Percentiles rank a stretch among this genome's conserved stretches.
Evolutionary conservation across 1,284 basidiomycete species (phyloP).

Genomic region (Tylopilus sp.): DNA sequence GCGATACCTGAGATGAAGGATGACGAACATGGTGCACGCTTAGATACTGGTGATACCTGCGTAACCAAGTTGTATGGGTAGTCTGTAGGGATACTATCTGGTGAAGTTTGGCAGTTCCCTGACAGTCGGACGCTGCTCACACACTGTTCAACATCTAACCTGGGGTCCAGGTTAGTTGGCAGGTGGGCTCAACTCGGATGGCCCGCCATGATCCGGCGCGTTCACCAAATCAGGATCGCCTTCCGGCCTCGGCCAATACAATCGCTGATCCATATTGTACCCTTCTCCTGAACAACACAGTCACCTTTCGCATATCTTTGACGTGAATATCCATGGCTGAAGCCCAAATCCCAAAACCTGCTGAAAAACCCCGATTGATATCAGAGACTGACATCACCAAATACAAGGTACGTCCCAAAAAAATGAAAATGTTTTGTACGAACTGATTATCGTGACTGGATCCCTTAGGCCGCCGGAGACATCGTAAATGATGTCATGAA

Average conservation of each 20-base stretch:
- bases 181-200: not conserved
- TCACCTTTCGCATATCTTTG: slow-evolving; percentile 3
- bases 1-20: slow-evolving; percentile 17
- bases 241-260: slow-evolving; percentile 4
- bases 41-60: slow-evolving; percentile 25
- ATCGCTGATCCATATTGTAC: slow-evolving; percentile 4
- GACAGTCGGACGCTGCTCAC: no score
- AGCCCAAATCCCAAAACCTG: slow-evolving; percentile 38
- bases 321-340: slow-evolving; percentile 50
- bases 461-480: slow-evolving; percentile 76
- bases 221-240: slow-evolving; percentile 28
- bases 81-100: slow-evolving; percentile 16
- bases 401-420: slow-evolving; percentile 59
- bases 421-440: not conserved
- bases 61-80: slow-evolving; percentile 29
- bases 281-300: slow-evolving; percentile 7
- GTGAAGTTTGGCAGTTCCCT: not conserved
- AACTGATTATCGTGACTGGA: slow-evolving; percentile 11
- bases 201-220: slow-evolving; percentile 1
- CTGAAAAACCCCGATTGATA: slow-evolving; percentile 50
- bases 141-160: no score
- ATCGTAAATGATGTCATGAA: slow-evolving; percentile 86
- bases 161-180: not conserved
- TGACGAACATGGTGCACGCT: slow-evolving; percentile 9
- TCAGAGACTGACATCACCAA: slow-evolving; percentile 76